Conservation (phyloP, 2,329 filamentous ascomycete species). For the Fonsecaea nubica region DNA sequence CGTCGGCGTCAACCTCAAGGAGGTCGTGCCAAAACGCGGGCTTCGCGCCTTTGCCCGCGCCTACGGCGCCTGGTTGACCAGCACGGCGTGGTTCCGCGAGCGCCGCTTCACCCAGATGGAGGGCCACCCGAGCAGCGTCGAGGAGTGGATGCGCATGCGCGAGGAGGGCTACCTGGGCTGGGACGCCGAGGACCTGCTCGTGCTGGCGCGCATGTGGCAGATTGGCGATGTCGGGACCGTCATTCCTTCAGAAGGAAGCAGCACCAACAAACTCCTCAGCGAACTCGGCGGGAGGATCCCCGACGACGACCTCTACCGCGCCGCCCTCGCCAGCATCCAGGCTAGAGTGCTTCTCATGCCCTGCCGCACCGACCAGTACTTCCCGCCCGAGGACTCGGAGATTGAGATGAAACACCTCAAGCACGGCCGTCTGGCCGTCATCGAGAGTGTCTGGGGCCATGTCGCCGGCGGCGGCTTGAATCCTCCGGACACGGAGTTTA, state of each 20-base stretch:
- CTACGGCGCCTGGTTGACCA: conserved; percentile 58
- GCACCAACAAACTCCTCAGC: conserved; percentile 30
- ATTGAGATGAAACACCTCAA: conserved; percentile 39
- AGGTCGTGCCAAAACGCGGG: conserved; percentile 45
- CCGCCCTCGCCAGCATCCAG: conserved; percentile 40
- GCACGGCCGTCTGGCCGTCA: conserved; percentile 40
- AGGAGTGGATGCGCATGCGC: conserved; percentile 48
- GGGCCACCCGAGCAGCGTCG: conserved; percentile 44
- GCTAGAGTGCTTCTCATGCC: conserved; percentile 47
- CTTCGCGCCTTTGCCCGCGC: conserved; percentile 55
- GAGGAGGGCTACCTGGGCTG: conserved; percentile 46
- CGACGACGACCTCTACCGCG: conserved; percentile 32
- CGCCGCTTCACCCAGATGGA: conserved; percentile 46
- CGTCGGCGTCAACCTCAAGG: conserved; percentile 42
- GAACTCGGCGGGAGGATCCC: conserved; percentile 30
- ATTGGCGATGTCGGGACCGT: conserved; percentile 47
- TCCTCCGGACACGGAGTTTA: conserved; percentile 41
- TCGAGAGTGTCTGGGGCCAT: conserved; percentile 46
- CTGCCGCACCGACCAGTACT: conserved; percentile 49
- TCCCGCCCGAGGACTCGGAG: conserved; percentile 43
- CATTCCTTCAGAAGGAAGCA: conserved; percentile 31
- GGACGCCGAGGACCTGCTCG: conserved; percentile 54
- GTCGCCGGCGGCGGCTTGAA: conserved; percentile 43
- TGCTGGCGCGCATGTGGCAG: conserved; percentile 56
- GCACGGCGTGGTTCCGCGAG: conserved; percentile 55